Evolutionary conservation across 2,329 filamentous ascomycete species (phyloP), one percentile per base, ranked within the genome.

Genomic region (Daldinia sp.): DNA sequence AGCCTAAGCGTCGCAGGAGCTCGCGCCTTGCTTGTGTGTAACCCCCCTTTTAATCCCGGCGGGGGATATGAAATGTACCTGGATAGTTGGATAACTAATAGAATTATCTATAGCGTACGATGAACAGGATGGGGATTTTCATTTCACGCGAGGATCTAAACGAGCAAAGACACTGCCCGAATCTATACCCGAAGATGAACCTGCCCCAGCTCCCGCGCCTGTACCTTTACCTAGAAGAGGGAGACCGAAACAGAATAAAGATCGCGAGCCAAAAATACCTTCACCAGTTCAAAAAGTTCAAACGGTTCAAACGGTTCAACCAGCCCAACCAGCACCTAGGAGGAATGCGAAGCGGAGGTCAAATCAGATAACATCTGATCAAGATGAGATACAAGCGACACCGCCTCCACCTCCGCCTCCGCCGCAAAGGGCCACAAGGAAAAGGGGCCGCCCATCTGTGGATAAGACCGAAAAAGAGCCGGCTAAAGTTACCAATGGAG

Each of bases 101-200:
- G 25, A 13, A 34, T 43, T 27, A 35, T 48, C 23, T 53, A 53
- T 65, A 80, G 80, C 78, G 64, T 90, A 89, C 70, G 89, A 92
- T 71, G 90, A 94, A 76, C 85, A 90, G 72, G 88, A 91, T 79
- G 91, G 90, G 71, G 91, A 91, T 66, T 94, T 94, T 71, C 82
- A 87, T 60, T 94, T 93, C 75, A 87, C 88, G 66, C 86, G 90
- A 69, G 87, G 84, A 64, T 81, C 88, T 9, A 91, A 91, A 73
- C 79, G 85, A 72, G 82, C 83, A 63, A 92, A 90, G 78, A 83
- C 85, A 41, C 79, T 83, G 58, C 75, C 79, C 13, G 78, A 79
- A 49, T 78, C 72, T 52, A 76, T 76, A 72, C 71, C 76, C 41
- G 79, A 82, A 58, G 74, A 77, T 17, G 77, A 80, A 47, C 77